A percentile compares a stretch with the other conserved stretches of the same genome.
These are phyloP conservation scores for Phyllostachys edulis DNA, from an alignment of 176 grass and related monocot genomes.

Conservation along the genomic window DNA sequence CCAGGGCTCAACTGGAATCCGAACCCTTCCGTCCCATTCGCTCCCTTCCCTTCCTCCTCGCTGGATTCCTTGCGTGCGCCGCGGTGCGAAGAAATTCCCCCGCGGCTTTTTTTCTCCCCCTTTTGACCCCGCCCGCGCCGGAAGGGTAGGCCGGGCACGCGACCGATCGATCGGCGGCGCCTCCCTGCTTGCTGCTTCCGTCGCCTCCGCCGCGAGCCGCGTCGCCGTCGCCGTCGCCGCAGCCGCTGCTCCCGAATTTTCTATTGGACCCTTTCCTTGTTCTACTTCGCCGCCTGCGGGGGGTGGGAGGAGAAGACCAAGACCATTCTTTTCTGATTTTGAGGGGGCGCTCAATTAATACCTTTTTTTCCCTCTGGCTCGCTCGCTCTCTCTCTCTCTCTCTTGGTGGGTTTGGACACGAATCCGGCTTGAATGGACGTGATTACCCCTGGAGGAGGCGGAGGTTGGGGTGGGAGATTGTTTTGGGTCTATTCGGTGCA, in stretches of 20 bases:
- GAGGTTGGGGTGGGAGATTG: background rate
- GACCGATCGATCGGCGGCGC: conserved; percentile 26
- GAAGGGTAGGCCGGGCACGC: background rate
- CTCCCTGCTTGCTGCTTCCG: background rate
- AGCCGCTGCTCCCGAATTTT: conserved; percentile 21
- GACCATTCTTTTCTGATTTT: conserved; percentile 50
- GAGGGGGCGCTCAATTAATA: conserved; percentile 27
- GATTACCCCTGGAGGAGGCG: background rate
- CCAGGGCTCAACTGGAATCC: conserved; percentile 24
- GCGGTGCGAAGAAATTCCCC: conserved; percentile 34
- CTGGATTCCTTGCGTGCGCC: conserved; percentile 51
- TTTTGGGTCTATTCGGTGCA: background rate
- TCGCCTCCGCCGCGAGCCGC: background rate
- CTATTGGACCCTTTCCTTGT: conserved; percentile 43
- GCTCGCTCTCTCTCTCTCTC: background rate
- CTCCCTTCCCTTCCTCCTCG: background rate
- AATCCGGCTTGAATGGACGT: conserved; percentile 9
- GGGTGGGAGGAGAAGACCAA: conserved; percentile 43
- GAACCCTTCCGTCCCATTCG: conserved; percentile 21
- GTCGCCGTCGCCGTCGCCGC: conserved; percentile 21
- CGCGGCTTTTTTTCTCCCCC: background rate
- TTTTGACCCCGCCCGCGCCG: conserved; percentile 28
- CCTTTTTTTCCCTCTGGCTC: background rate
- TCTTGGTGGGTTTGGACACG: conserved; percentile 22
- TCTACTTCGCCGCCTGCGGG: conserved; percentile 48